Evolutionary conservation across 2,329 filamentous ascomycete species (phyloP).

Genomic region (Ceratocystis cubensis): DNA sequence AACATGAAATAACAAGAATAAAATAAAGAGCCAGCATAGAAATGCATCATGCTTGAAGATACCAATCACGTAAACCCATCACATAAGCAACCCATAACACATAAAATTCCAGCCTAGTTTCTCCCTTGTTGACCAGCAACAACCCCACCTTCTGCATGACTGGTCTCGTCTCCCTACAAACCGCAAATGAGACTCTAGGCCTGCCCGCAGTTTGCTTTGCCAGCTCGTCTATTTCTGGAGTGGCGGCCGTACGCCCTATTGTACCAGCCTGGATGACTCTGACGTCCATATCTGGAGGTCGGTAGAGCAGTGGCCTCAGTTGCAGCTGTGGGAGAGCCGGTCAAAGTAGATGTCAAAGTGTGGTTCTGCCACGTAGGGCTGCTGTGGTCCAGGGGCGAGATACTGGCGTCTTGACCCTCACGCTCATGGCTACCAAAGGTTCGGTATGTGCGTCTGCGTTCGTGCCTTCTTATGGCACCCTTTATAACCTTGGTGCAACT

Average conservation of each 20-base stretch:
- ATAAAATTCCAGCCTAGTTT: background rate
- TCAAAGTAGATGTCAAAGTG: background rate
- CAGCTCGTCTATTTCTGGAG: background rate
- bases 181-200: background rate
- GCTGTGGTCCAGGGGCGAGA: background rate
- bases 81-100: background rate
- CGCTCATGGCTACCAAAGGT: slow-evolving; percentile 2
- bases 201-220: background rate
- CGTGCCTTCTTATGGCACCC: background rate
- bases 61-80: background rate
- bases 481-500: background rate
- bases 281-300: background rate
- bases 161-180: background rate
- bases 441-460: background rate
- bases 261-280: background rate
- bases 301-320: background rate
- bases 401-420: background rate
- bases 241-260: background rate
- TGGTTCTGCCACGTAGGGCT: background rate
- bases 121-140: background rate
- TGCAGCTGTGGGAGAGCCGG: background rate
- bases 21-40: background rate
- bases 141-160: background rate
- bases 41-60: background rate
- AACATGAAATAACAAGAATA: background rate